Percentiles rank a stretch among this genome's conserved stretches.
Evolutionary conservation across 1,139 yeast genomes (phyloP).

Genomic region (Pichia terricola): DNA sequence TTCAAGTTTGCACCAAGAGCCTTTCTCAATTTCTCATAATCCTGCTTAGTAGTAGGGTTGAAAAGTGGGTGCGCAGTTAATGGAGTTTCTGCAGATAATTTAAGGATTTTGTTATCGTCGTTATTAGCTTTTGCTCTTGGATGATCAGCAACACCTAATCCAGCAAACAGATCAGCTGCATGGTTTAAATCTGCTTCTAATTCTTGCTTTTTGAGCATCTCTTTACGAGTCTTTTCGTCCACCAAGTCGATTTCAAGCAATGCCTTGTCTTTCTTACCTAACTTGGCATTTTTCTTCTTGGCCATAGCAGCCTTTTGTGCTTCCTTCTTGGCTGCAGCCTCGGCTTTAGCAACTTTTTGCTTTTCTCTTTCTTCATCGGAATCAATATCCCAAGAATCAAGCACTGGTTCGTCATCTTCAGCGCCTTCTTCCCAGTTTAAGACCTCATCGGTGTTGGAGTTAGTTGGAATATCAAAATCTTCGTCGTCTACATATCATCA

Average conservation of each 20-base stretch:
- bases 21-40: conserved; percentile 77
- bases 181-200: conserved; percentile 77
- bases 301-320: conserved; percentile 13
- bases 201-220: conserved; percentile 70
- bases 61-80: conserved; percentile 69
- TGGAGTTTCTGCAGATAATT: conserved; percentile 57
- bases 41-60: conserved; percentile 70
- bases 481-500: conserved; percentile 55
- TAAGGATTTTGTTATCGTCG: conserved; percentile 24
- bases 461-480: conserved; percentile 66
- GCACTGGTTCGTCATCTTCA: conserved; percentile 60
- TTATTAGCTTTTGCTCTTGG: conserved; percentile 51
- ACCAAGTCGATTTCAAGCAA: conserved; percentile 49
- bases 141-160: conserved; percentile 64
- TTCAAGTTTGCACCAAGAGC: conserved; percentile 61
- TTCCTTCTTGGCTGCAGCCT: conserved; percentile 20
- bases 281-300: conserved; percentile 10
- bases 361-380: conserved; percentile 51
- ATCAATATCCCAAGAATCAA: conserved; percentile 83
- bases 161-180: conserved; percentile 88
- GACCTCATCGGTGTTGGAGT: not conserved
- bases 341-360: conserved; percentile 24
- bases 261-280: conserved; percentile 18
- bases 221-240: conserved; percentile 61
- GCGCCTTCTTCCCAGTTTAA: conserved; percentile 52